Percentiles rank a stretch among this genome's conserved stretches.
Conservation (phyloP, 805 yeast genomes). For the Kodamaea restingae region DNA sequence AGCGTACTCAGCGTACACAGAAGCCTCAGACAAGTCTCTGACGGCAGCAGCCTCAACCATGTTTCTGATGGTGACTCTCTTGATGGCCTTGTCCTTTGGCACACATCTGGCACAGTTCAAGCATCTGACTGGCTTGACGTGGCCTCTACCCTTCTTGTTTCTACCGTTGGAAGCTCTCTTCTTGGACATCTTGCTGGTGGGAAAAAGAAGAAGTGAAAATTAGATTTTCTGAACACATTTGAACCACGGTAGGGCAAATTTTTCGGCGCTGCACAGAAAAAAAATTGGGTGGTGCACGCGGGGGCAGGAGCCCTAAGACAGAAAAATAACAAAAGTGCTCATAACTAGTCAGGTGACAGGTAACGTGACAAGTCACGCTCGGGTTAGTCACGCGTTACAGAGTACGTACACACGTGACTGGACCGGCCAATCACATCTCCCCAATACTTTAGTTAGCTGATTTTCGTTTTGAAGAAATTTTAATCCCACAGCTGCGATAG, state of each 20-base stretch:
- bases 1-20: slow-evolving; percentile 98
- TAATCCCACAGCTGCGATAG: slow-evolving; percentile 1
- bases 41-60: slow-evolving; percentile 99
- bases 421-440: slow-evolving; percentile 7
- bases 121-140: slow-evolving; percentile 99
- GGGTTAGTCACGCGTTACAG: background rate
- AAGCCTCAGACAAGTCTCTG: slow-evolving; percentile 99
- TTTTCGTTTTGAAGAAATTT: slow-evolving; percentile 9
- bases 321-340: background rate
- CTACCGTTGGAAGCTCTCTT: slow-evolving; percentile 99
- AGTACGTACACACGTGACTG: background rate
- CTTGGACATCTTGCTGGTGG: slow-evolving; percentile 81
- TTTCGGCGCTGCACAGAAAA: slow-evolving; percentile 4
- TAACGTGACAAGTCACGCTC: background rate
- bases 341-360: background rate
- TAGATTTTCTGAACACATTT: slow-evolving; percentile 1
- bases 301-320: slow-evolving; percentile 4
- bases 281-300: slow-evolving; percentile 3
- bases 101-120: slow-evolving; percentile 99
- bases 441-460: slow-evolving; percentile 8
- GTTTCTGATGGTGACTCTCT: slow-evolving; percentile 99
- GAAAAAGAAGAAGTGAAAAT: slow-evolving; percentile 6
- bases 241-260: slow-evolving; percentile 3
- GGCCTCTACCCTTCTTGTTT: slow-evolving; percentile 99
- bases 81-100: slow-evolving; percentile 99